These are phyloP conservation scores for Aspergillus latus DNA, from an alignment of 2,329 filamentous ascomycete species.

Conservation along the genomic window DNA sequence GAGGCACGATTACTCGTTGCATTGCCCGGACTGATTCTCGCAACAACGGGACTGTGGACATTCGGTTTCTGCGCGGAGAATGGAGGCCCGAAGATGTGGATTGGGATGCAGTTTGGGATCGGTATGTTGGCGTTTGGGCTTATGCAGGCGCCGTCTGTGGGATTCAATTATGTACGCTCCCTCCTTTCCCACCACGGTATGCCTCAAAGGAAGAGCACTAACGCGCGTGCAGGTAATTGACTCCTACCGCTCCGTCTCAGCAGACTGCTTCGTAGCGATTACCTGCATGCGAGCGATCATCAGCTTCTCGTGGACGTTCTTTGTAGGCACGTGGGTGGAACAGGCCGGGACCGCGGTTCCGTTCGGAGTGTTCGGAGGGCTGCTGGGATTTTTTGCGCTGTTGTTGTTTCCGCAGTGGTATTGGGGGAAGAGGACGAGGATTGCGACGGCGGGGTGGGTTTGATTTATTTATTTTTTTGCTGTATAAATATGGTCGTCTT, in stretches of 20 bases:
- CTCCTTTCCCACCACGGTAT: background rate
- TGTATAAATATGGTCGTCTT: too few relatives aligned
- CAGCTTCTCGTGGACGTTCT: constrained; percentile 57
- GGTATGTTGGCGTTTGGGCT: constrained; percentile 16
- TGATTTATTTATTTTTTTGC: background rate
- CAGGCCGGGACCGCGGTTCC: constrained; percentile 47
- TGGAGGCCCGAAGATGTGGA: constrained; percentile 10
- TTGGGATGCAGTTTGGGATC: constrained; percentile 16
- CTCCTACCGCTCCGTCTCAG: constrained; percentile 48
- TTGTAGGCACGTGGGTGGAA: constrained; percentile 51
- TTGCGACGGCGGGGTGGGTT: constrained; percentile 14
- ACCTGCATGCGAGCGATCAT: constrained; percentile 52
- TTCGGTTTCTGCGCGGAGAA: constrained; percentile 15
- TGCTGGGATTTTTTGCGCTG: constrained; percentile 52
- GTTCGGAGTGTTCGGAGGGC: constrained; percentile 55
- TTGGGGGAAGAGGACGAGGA: constrained; percentile 13
- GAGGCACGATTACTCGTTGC: constrained; percentile 9
- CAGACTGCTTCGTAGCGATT: constrained; percentile 56
- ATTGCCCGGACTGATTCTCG: constrained; percentile 10
- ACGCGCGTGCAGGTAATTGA: constrained; percentile 48
- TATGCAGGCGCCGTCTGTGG: constrained; percentile 16
- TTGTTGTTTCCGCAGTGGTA: constrained; percentile 20
- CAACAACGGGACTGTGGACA: constrained; percentile 13
- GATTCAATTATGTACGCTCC: constrained; percentile 14
- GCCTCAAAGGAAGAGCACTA: background rate